Percentiles rank a stretch among this genome's conserved stretches.
Evolutionary conservation across 2,329 filamentous ascomycete species (phyloP).

Genomic region (Stagonosporopsis chrysanthemi): DNA sequence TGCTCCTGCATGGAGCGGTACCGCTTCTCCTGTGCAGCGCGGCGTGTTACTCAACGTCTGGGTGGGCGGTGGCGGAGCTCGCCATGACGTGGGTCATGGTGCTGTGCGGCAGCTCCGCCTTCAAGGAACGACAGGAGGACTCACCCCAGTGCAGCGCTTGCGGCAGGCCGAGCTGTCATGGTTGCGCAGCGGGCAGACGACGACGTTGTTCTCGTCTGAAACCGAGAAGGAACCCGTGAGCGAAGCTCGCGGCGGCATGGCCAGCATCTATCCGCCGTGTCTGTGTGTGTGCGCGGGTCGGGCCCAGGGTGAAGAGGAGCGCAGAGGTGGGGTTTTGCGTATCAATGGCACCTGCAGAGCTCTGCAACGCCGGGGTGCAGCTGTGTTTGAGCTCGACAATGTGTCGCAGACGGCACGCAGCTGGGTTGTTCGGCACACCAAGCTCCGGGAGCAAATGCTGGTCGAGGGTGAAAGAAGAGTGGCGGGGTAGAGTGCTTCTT

Average conservation of each 20-base stretch:
- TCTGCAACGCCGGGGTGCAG: conserved; percentile 13
- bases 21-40: conserved; percentile 76
- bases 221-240: conserved; percentile 91
- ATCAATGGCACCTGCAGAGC: conserved; percentile 23
- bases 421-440: conserved; percentile 19
- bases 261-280: conserved; percentile 53
- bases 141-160: conserved; percentile 97
- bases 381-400: conserved; percentile 13
- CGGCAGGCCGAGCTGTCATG: conserved; percentile 96
- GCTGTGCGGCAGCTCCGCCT: conserved; percentile 12
- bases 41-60: conserved; percentile 42
- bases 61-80: conserved; percentile 18
- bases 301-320: conserved; percentile 4
- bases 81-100: conserved; percentile 37
- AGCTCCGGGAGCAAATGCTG: conserved; percentile 19
- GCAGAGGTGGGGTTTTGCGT: conserved; percentile 6
- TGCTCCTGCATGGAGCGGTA: conserved; percentile 99
- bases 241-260: conserved; percentile 87
- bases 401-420: conserved; percentile 14
- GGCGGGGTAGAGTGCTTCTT: conserved; percentile 17
- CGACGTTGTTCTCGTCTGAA: conserved; percentile 91
- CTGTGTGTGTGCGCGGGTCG: conserved; percentile 11
- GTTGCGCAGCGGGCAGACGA: conserved; percentile 93
- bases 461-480: conserved; percentile 19
- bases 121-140: conserved; percentile 55